These are phyloP conservation scores for Lobosporangium transversale DNA, from an alignment of 192 early-diverging fungal genomes.

Conservation along the genomic window DNA sequence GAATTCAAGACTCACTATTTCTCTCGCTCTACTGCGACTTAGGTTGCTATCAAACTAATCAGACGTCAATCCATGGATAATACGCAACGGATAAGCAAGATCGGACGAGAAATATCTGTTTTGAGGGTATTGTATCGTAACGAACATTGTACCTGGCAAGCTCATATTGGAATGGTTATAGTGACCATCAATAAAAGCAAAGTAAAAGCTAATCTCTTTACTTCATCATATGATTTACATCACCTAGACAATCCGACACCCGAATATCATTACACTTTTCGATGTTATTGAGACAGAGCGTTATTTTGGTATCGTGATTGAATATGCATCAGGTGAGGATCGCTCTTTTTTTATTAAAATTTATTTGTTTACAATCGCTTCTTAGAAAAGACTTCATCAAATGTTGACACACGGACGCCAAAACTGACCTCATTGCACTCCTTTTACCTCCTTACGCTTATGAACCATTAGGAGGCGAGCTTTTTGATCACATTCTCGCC, in stretches of 20 bases:
- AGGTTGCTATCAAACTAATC: conserved; percentile 97
- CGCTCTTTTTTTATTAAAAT: too few relatives aligned
- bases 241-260: conserved; percentile 82
- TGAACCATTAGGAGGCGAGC: conserved; percentile 93
- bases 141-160: too few relatives aligned
- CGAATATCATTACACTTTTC: conserved; percentile 90
- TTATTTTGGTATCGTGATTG: conserved; percentile 97
- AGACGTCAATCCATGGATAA: conserved; percentile 91
- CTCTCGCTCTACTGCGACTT: too few relatives aligned
- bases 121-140: conserved; percentile 74
- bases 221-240: not conserved
- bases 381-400: too few relatives aligned
- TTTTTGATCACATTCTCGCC: conserved; percentile 97
- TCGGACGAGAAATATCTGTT: conserved; percentile 94
- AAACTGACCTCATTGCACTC: too few relatives aligned
- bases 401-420: too few relatives aligned
- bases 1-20: too few relatives aligned
- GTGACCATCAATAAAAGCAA: too few relatives aligned
- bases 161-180: too few relatives aligned
- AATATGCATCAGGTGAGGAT: conserved; percentile 86
- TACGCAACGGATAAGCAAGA: conserved; percentile 83
- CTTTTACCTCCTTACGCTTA: too few relatives aligned
- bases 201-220: too few relatives aligned
- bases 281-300: conserved; percentile 97
- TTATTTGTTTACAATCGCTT: too few relatives aligned